A percentile compares a stretch with the other conserved stretches of the same genome.
These are phyloP conservation scores for Aspergillus chevalieri DNA, from an alignment of 2,329 filamentous ascomycete genomes.

Conservation along the genomic window DNA sequence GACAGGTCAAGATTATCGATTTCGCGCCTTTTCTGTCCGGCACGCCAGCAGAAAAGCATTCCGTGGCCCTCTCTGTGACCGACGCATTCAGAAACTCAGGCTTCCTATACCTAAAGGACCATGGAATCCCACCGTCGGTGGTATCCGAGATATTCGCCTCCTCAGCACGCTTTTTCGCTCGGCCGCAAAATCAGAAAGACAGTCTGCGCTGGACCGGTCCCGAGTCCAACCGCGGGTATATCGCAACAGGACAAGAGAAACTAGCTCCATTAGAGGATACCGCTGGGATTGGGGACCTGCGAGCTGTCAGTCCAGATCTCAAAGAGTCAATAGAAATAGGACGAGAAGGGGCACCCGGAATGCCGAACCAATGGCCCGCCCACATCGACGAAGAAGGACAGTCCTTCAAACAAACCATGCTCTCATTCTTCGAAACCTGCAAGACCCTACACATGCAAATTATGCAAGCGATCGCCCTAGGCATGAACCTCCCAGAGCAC, in stretches of 20 bases:
- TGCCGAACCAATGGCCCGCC: constrained; percentile 74
- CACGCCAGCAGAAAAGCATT: constrained; percentile 52
- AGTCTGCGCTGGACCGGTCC: constrained; percentile 65
- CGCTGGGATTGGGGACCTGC: constrained; percentile 53
- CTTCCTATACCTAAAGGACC: constrained; percentile 82
- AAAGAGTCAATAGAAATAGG: constrained; percentile 60
- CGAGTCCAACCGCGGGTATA: constrained; percentile 68
- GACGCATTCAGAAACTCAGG: constrained; percentile 77
- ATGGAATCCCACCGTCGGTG: constrained; percentile 59
- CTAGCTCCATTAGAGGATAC: constrained; percentile 53
- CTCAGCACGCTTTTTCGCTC: constrained; percentile 66
- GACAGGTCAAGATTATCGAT: constrained; percentile 60
- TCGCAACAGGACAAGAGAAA: constrained; percentile 65
- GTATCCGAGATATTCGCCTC: constrained; percentile 59
- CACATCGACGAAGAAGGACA: constrained; percentile 48
- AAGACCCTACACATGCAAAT: constrained; percentile 68
- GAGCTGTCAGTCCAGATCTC: constrained; percentile 45
- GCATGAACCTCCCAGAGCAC: constrained; percentile 61
- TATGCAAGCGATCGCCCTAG: constrained; percentile 80
- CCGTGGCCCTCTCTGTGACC: constrained; percentile 66
- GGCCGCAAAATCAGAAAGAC: constrained; percentile 58
- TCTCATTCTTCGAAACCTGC: constrained; percentile 67
- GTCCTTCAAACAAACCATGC: constrained; percentile 66
- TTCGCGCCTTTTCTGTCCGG: constrained; percentile 67
- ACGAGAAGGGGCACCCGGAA: constrained; percentile 52